These are phyloP conservation scores for Bruguiera gymnorhiza DNA, from an alignment of 345 rosid genomes.

Conservation along the genomic window DNA sequence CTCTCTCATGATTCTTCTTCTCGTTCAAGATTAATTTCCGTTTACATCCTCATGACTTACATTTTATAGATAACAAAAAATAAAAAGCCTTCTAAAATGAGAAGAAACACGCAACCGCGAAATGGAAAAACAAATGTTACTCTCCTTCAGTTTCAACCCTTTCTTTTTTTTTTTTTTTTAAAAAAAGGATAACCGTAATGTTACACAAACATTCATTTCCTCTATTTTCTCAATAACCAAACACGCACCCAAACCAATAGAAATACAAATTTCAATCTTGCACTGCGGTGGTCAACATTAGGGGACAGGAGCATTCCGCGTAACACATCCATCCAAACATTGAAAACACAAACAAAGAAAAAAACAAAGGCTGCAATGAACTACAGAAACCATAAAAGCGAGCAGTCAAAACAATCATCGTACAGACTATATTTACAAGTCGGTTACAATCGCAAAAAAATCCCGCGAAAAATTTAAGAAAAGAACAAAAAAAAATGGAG, in stretches of 20 bases:
- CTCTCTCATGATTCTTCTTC: too few species aligned
- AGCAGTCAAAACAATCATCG: not conserved
- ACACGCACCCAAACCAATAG: not conserved
- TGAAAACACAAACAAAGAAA: not conserved
- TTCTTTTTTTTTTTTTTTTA: not conserved
- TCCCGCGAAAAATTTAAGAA: not conserved
- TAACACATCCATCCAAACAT: not conserved
- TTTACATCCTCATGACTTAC: not conserved
- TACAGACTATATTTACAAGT: not conserved
- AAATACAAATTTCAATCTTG: not conserved
- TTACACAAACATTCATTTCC: not conserved
- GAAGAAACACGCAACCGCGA: too few species aligned
- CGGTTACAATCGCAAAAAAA: not conserved
- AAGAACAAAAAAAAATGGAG: not conserved
- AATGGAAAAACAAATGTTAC: too few species aligned
- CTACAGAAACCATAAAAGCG: not conserved
- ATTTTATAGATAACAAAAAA: too few species aligned
- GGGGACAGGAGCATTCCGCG: slow-evolving; percentile 15
- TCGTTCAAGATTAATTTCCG: not conserved
- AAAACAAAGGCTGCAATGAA: not conserved
- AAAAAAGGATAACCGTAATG: not conserved
- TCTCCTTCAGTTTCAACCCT: not conserved
- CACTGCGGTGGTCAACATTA: not conserved
- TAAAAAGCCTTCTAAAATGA: too few species aligned
- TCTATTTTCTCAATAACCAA: slow-evolving; percentile 7